Base-by-base conservation (phyloP, 139 green algal genomes). In the Auxenochlorella pyrenoidosa region DNA sequence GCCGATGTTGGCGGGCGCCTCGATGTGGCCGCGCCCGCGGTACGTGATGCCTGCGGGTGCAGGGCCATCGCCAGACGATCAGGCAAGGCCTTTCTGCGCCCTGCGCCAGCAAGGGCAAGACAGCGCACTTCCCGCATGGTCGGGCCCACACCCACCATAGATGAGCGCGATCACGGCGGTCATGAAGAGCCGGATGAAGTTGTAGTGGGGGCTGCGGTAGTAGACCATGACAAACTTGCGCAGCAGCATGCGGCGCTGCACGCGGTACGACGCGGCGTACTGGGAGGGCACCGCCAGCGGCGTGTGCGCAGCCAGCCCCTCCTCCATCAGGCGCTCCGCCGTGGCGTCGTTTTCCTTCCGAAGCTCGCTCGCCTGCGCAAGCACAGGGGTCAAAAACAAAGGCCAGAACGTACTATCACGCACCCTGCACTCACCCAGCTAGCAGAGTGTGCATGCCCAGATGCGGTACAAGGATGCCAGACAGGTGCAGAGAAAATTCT, bases 191-290 rank as follows among this genome's bases (percentile, higher is more conserved):
- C 54, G 54, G 15, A 63, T 24, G 18, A 63, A 63, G 54, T 63
- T 93, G 84, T 94, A 94, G 77, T 90, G n/a, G 3, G 91, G 90
- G 51, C 58, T 76, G 12, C 90, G 70, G 88, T 87, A 94, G 88
- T 93, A 93, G 43, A 85, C 54, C 21, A 65, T n/a, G 28, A 78
- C 36, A 47, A 82, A 94, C 72, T 91, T 91, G 43, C 60, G 72
- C 40, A 91, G 79, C 63, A 93, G 82, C 83, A 59, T 43, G 32
- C 40, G 30, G 26, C 71, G 26, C 77, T 93, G 90, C 60, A 44
- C 79, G 70, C 13, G 1, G 28, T 65, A 40, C 38, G 22, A 82
- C 1, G 88, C 84, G 13, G 91, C 91, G 38, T 92, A 94, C 5
- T 40, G 72, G 21, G 47, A 54, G 75, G 36, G 41, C 70, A 94